Evolutionary conservation across 1,284 basidiomycete species (phyloP).

Genomic region (Athelia sp.): DNA sequence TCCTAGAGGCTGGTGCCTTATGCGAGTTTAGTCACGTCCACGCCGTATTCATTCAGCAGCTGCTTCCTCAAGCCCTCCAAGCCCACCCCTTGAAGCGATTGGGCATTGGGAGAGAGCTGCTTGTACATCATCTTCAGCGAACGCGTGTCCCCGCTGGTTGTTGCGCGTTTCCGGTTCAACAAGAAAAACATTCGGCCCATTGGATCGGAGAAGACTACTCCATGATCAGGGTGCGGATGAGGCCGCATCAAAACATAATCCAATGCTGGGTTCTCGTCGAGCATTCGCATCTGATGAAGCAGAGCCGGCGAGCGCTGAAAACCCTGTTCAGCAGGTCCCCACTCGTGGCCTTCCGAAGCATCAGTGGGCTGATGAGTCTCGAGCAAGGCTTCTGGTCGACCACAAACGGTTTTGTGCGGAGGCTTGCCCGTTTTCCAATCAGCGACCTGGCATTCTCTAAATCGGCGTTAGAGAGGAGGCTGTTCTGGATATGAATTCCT

Average conservation of each 20-base stretch:
- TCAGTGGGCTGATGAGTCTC: not conserved
- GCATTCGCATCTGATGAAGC: not conserved
- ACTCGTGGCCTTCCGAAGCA: no score
- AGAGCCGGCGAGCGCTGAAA: not conserved
- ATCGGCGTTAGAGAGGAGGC: no score
- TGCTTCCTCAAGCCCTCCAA: not conserved
- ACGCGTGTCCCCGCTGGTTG: not conserved
- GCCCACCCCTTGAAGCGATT: not conserved
- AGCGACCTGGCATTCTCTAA: slow-evolving; percentile 10
- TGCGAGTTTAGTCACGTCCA: not conserved
- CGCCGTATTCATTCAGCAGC: not conserved
- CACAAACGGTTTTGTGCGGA: slow-evolving; percentile 15
- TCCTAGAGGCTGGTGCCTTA: no score
- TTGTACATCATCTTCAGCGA: not conserved
- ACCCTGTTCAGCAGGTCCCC: not conserved
- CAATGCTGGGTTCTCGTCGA: not conserved
- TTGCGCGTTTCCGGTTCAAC: not conserved
- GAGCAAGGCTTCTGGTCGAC: slow-evolving; percentile 3
- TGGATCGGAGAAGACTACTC: not conserved
- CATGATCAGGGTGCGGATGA: not conserved
- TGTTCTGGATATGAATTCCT: not conserved
- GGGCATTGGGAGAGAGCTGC: not conserved
- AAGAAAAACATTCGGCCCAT: not conserved
- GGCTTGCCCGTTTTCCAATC: slow-evolving; percentile 13
- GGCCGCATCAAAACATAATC: not conserved